phyloP scores from a whole-genome alignment of 306 rosid species.

The Canavalia gladiata region DNA sequence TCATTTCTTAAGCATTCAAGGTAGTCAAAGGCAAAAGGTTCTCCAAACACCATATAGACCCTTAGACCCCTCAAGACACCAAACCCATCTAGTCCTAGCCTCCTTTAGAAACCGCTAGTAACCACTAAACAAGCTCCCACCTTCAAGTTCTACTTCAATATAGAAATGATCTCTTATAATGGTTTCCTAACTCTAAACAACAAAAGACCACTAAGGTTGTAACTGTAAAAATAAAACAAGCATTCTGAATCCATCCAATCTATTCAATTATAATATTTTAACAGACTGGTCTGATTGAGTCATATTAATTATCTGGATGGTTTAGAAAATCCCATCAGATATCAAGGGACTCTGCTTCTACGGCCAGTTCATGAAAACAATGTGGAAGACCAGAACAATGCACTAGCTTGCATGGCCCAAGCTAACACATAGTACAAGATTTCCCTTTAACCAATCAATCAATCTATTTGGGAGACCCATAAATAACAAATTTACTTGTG shows the following conservation, averaged over 20 bases:
- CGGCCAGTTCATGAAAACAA: slow-evolving; percentile 12
- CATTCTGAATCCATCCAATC: background rate
- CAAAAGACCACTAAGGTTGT: background rate
- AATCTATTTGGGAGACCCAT: background rate
- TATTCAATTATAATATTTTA: slow-evolving; percentile 25
- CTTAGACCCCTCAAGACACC: slow-evolving; percentile 9
- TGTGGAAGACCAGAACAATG: background rate
- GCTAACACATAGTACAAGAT: slow-evolving; percentile 16
- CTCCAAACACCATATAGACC: background rate
- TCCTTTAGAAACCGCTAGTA: background rate
- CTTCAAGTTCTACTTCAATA: slow-evolving; percentile 4
- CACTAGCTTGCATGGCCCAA: background rate
- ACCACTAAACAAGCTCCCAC: slow-evolving; percentile 6
- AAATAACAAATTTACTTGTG: background rate
- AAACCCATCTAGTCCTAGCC: background rate
- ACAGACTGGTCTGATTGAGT: background rate
- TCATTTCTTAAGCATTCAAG: background rate
- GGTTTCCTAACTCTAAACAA: slow-evolving; percentile 1
- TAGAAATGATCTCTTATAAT: background rate
- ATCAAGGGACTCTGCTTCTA: slow-evolving; percentile 19
- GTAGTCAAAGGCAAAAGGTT: slow-evolving; percentile 28
- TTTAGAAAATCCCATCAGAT: background rate
- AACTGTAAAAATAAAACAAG: background rate
- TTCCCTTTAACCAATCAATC: slow-evolving; percentile 9
- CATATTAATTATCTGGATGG: slow-evolving; percentile 18